Conservation (phyloP, 352 stramenopile species). For the Globisporangium apiculatum region DNA sequence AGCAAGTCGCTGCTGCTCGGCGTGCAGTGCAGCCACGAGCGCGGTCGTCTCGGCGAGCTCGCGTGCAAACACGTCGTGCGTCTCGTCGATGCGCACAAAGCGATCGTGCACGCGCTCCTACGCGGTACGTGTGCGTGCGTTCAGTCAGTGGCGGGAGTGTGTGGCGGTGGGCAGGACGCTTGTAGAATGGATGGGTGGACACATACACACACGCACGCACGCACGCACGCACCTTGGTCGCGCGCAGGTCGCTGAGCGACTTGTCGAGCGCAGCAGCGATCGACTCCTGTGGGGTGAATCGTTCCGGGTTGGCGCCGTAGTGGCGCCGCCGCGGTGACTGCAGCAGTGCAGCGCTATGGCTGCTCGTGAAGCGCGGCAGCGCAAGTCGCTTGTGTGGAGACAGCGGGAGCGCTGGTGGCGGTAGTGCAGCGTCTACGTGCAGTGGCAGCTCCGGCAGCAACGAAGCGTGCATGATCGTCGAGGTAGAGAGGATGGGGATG, state of each 20-base stretch:
- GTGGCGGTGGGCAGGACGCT: neutral
- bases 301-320: constrained; percentile 10
- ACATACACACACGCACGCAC: too few relatives aligned
- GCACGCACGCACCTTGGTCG: constrained; percentile 11
- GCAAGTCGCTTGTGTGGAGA: constrained; percentile 11
- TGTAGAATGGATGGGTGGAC: neutral
- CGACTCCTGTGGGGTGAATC: constrained; percentile 18
- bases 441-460: constrained; percentile 5
- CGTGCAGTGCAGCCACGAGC: constrained; percentile 16
- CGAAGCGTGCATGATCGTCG: constrained; percentile 4
- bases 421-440: neutral
- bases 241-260: constrained; percentile 16
- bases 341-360: constrained; percentile 11
- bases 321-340: constrained; percentile 7
- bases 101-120: constrained; percentile 8
- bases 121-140: neutral
- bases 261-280: constrained; percentile 20
- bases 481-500: constrained; percentile 3
- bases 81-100: constrained; percentile 29
- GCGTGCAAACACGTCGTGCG: constrained; percentile 21
- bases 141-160: neutral
- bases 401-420: neutral
- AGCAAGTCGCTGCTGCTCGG: constrained; percentile 20
- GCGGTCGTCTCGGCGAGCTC: constrained; percentile 21
- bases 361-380: constrained; percentile 24